Evolutionary conservation across 306 rosid species (phyloP).

Genomic region (Pyrus pyrifolia): DNA sequence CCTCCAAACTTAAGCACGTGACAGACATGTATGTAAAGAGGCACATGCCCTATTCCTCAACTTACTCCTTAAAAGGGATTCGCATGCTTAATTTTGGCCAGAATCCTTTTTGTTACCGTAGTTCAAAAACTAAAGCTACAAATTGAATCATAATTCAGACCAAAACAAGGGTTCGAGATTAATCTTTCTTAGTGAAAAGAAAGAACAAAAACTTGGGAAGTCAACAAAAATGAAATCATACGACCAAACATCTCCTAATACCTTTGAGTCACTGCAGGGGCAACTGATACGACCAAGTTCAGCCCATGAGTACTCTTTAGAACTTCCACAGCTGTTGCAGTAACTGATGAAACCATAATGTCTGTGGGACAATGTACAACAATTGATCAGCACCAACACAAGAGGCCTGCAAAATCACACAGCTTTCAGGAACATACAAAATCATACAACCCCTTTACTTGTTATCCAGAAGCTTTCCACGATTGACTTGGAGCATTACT

Average conservation of each 20-base stretch:
- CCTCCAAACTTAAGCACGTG: too few species aligned
- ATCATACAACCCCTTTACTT: conserved; percentile 50
- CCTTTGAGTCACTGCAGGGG: conserved; percentile 59
- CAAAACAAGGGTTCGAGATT: background rate
- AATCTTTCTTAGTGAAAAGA: background rate
- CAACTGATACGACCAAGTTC: conserved; percentile 70
- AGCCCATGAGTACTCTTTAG: conserved; percentile 65
- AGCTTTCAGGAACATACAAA: background rate
- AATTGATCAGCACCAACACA: background rate
- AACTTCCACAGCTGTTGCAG: conserved; percentile 73
- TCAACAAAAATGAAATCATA: background rate
- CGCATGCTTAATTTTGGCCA: too few species aligned
- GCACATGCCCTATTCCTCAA: too few species aligned
- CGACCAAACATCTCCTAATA: conserved; percentile 9
- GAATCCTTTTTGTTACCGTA: too few species aligned
- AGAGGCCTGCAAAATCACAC: background rate
- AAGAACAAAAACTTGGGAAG: background rate
- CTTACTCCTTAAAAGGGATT: too few species aligned
- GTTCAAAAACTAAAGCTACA: too few species aligned
- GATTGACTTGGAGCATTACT: conserved; percentile 69
- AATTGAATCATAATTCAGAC: too few species aligned
- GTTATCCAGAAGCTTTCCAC: conserved; percentile 60
- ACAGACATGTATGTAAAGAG: too few species aligned
- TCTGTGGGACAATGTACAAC: conserved; percentile 23
- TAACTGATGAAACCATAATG: conserved; percentile 70